phyloP scores from a whole-genome alignment of 1,284 basidiomycete genomes.

The Bondarzewia mesenterica region DNA sequence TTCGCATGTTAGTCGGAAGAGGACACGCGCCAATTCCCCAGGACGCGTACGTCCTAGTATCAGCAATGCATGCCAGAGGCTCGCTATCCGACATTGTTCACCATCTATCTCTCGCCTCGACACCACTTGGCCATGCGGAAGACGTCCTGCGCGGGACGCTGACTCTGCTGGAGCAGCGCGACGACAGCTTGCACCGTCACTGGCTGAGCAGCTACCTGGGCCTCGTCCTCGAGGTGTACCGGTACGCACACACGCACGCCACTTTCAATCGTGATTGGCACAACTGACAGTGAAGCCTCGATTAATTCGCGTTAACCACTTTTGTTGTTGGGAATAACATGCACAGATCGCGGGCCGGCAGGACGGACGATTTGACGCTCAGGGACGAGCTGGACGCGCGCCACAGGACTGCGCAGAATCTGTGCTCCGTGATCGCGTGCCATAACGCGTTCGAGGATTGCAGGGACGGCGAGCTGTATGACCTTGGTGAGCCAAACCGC shows the following conservation, averaged over 20 bases:
- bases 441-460: slow-evolving; percentile 60
- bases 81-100: slow-evolving; percentile 17
- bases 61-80: slow-evolving; percentile 12
- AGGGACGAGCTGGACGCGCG: slow-evolving; percentile 32
- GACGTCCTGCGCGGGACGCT: slow-evolving; percentile 11
- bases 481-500: slow-evolving; percentile 3
- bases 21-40: neutral
- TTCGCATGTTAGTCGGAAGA: neutral
- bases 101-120: slow-evolving; percentile 11
- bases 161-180: slow-evolving; percentile 10
- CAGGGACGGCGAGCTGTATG: slow-evolving; percentile 60
- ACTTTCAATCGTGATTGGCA: no score
- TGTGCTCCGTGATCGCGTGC: slow-evolving; percentile 52
- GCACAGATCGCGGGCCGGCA: slow-evolving; percentile 28
- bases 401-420: slow-evolving; percentile 51
- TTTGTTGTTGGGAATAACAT: slow-evolving; percentile 7
- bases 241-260: no score
- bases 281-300: slow-evolving; percentile 25
- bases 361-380: slow-evolving; percentile 25
- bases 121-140: slow-evolving; percentile 13
- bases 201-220: slow-evolving; percentile 15
- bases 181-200: slow-evolving; percentile 25
- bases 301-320: slow-evolving; percentile 1
- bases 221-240: slow-evolving; percentile 20
- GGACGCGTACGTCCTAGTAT: slow-evolving; percentile 11